Conservation (phyloP, 2,329 filamentous ascomycete species). For the Ascochyta fabae region DNA sequence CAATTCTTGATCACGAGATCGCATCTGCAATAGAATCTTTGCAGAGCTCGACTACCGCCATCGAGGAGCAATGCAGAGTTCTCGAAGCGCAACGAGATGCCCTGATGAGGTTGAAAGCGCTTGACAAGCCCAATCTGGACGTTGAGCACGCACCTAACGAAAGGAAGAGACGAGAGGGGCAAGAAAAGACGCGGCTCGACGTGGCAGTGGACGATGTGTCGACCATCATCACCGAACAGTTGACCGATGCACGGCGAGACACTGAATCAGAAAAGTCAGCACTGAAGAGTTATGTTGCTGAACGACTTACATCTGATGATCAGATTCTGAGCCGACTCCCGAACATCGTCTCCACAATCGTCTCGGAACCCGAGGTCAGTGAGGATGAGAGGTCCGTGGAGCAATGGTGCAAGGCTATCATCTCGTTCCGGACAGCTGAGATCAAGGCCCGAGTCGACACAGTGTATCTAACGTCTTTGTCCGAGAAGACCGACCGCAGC, state of each 20-base stretch:
- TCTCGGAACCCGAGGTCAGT: slow-evolving; percentile 54
- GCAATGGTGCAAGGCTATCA: slow-evolving; percentile 59
- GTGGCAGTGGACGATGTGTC: slow-evolving; percentile 45
- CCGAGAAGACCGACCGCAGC: slow-evolving; percentile 8
- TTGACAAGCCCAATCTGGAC: slow-evolving; percentile 50
- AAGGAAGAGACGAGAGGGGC: slow-evolving; percentile 43
- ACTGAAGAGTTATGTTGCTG: slow-evolving; percentile 58
- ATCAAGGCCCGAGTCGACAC: slow-evolving; percentile 56
- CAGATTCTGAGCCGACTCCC: slow-evolving; percentile 69
- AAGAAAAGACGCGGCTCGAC: slow-evolving; percentile 53
- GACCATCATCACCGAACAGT: slow-evolving; percentile 39
- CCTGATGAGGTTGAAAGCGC: slow-evolving; percentile 61
- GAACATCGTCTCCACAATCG: slow-evolving; percentile 68
- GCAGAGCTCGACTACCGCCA: slow-evolving; percentile 67
- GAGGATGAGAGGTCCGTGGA: slow-evolving; percentile 62
- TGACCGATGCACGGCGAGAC: slow-evolving; percentile 56
- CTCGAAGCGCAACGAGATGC: slow-evolving; percentile 68
- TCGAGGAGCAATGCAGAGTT: slow-evolving; percentile 68
- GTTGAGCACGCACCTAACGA: slow-evolving; percentile 50
- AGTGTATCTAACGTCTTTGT: slow-evolving; percentile 58
- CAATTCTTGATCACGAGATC: slow-evolving; percentile 66
- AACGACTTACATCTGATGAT: slow-evolving; percentile 66
- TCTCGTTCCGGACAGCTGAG: slow-evolving; percentile 49
- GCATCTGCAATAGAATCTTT: slow-evolving; percentile 67
- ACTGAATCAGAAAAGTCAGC: slow-evolving; percentile 53